Percentiles rank a stretch among this genome's conserved stretches.
phyloP scores from a whole-genome alignment of 345 rosid species.

The Moricandia moricandioides region DNA sequence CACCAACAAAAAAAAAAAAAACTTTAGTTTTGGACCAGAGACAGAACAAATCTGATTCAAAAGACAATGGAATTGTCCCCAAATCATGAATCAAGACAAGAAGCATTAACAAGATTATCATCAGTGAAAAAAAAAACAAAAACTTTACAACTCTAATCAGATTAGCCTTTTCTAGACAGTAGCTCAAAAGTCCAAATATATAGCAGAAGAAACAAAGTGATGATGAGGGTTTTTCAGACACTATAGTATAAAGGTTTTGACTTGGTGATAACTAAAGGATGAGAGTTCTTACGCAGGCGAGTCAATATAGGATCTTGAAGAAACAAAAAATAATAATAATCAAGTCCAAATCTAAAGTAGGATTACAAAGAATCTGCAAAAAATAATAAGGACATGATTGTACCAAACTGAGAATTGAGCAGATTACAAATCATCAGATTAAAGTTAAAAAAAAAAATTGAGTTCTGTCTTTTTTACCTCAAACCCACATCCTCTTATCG shows the following conservation, averaged over 20 bases:
- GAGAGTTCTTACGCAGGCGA: neutral
- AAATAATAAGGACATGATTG: neutral
- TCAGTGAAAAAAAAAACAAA: neutral
- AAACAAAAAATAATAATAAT: neutral
- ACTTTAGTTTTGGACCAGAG: neutral
- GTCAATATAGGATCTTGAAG: neutral
- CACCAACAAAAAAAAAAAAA: neutral
- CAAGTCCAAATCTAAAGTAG: neutral
- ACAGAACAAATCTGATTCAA: neutral
- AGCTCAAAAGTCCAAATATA: neutral
- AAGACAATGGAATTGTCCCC: neutral
- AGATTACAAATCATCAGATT: neutral
- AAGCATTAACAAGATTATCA: neutral
- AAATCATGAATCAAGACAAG: slow-evolving; percentile 8
- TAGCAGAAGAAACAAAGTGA: neutral
- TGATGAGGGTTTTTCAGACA: neutral
- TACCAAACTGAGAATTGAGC: slow-evolving; percentile 14
- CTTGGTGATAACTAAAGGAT: neutral
- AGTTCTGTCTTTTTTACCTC: slow-evolving; percentile 25
- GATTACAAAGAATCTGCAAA: neutral
- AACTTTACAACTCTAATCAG: slow-evolving; percentile 1
- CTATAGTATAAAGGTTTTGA: neutral
- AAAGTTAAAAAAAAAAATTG: too few relatives aligned
- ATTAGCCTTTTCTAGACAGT: neutral
- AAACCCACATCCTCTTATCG: slow-evolving; percentile 40